A percentile compares a stretch with the other conserved stretches of the same genome.
Evolutionary conservation across 192 early-diverging fungal species (phyloP).

Genomic region (Phycomyces blakesleeanus): DNA sequence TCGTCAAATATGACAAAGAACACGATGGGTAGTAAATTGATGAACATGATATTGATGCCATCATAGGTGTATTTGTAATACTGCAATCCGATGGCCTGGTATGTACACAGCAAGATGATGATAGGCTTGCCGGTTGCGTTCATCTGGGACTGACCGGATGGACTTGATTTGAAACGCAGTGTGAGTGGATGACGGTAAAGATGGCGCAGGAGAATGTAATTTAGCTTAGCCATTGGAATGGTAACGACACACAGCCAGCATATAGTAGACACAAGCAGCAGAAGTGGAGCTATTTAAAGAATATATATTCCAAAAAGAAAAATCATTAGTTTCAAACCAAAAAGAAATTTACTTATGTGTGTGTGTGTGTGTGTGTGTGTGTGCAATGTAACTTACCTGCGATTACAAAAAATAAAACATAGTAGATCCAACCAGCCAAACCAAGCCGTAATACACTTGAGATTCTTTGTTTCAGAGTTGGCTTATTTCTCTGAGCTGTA

Average conservation of each 20-base stretch:
- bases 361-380: too few species aligned
- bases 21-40: conserved; percentile 84
- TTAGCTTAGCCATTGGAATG: conserved; percentile 95
- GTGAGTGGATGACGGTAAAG: conserved; percentile 75
- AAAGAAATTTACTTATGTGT: too few species aligned
- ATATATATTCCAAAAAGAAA: too few species aligned
- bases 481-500: too few species aligned
- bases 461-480: not conserved
- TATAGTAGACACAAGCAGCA: conserved; percentile 65
- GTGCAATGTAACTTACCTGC: conserved; percentile 43
- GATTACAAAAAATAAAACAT: conserved; percentile 39
- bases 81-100: conserved; percentile 83
- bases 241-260: conserved; percentile 87
- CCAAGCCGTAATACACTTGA: conserved; percentile 31
- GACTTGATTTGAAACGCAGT: conserved; percentile 62
- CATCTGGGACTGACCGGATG: conserved; percentile 34
- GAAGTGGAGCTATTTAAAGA: conserved; percentile 64
- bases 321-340: too few species aligned
- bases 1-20: conserved; percentile 82
- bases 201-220: conserved; percentile 73
- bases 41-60: conserved; percentile 95
- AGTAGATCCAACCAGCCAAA: conserved; percentile 45
- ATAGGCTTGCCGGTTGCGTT: conserved; percentile 28
- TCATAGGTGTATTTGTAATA: conserved; percentile 97
- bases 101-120: conserved; percentile 81